Percentiles rank a stretch among this genome's conserved stretches.
phyloP scores from a whole-genome alignment of 208 protist genomes.

The Leishmania arabica region DNA sequence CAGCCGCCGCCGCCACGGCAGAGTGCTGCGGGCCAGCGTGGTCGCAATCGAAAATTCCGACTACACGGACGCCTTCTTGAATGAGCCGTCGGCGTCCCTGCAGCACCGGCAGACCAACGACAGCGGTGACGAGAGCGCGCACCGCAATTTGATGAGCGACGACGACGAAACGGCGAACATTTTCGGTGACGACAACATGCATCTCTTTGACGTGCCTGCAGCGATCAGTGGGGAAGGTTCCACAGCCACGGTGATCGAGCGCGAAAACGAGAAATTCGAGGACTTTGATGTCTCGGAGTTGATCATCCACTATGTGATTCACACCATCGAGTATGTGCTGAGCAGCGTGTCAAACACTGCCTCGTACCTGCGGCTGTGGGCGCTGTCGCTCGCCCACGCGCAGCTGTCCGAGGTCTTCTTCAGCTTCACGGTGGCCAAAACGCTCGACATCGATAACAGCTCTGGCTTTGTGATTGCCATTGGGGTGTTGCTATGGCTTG shows the following conservation, averaged over 20 bases:
- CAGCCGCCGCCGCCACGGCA: background rate
- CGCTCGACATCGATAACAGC: slow-evolving; percentile 52
- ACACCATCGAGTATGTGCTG: slow-evolving; percentile 99
- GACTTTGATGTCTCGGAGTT: slow-evolving; percentile 95
- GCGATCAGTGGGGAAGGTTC: background rate
- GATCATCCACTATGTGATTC: slow-evolving; percentile 98
- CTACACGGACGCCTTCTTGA: slow-evolving; percentile 19
- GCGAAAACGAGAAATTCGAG: slow-evolving; percentile 36
- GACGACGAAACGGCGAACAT: slow-evolving; percentile 17
- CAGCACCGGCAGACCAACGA: background rate
- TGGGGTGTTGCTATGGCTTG: slow-evolving; percentile 93
- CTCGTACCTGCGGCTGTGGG: slow-evolving; percentile 99
- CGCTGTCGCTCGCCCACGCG: slow-evolving; percentile 99
- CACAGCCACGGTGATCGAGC: slow-evolving; percentile 5
- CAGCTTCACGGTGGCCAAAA: slow-evolving; percentile 65
- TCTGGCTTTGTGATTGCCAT: slow-evolving; percentile 77
- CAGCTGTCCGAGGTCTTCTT: slow-evolving; percentile 95
- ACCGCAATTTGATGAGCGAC: slow-evolving; percentile 20
- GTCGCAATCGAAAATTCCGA: slow-evolving; percentile 22
- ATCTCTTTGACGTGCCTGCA: slow-evolving; percentile 6
- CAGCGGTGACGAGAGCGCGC: background rate
- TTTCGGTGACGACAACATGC: slow-evolving; percentile 20
- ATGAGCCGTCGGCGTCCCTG: slow-evolving; percentile 19
- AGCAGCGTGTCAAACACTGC: slow-evolving; percentile 99
- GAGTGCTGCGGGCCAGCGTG: slow-evolving; percentile 9